Base-by-base conservation (phyloP, 768 basidiomycete species). In the Russula emetica region DNA sequence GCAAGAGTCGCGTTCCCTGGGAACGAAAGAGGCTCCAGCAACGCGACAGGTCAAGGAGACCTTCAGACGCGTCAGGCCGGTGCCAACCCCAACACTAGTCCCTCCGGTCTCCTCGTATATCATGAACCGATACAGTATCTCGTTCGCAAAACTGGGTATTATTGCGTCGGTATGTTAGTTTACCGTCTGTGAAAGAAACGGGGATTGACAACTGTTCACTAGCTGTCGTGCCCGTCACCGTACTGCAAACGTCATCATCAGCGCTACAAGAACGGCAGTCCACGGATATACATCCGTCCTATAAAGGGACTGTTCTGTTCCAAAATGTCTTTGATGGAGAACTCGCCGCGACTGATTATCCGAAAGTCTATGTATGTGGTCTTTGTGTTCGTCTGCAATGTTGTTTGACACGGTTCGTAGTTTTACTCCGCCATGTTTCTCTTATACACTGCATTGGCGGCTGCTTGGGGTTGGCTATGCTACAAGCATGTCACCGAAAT, bases 271-370 rank as follows among this genome's bases (percentile, higher is more conserved):
- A 59, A 57, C 72, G 73, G 66, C 77, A 79, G 26, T 68, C 76
- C 56, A 79, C 83, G 63, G 82, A 84, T 71, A 75, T 83, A 67
- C 94, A 97, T 71, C 87, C 94, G 28, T 78, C 81, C 22, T 98
- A 94, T 74, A 77, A 79, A 11, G 95, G 94, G 16, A 76, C 78
- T 38, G 89, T 98, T 42, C 77, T 90, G 52, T 98, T 99, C 79
- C 82, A 81, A 69, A 98, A 97, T 74, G 84, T 81, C 2, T 98
- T 98, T 71, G 79, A 88, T 30, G 97, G 97, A 22, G 84, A 90
- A 72, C 79, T 99, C 24, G 84, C 96, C 14, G 94, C 95, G 7
- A 83, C 90, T 6, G 97, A 99, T 73, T 97, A 98, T 74, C 97
- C 97, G 13, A 98, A 98, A 85, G 91, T 98, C 73, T 88, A 85